Evolutionary conservation across 2,329 filamentous ascomycete genomes (phyloP), one percentile per base, ranked within the genome.

Genomic region (Parascedosporium putredinis): DNA sequence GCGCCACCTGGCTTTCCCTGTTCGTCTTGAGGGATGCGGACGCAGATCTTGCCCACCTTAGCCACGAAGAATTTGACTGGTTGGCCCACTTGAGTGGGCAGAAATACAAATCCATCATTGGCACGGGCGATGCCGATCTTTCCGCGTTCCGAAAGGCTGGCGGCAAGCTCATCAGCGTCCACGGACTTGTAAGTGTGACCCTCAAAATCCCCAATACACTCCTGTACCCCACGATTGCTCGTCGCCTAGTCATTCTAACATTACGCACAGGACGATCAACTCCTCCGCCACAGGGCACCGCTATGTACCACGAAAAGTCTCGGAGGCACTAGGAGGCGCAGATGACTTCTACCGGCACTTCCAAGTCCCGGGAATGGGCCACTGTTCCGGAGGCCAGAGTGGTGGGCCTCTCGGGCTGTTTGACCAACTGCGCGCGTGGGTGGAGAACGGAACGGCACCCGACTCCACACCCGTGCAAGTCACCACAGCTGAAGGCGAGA

Each of bases 341-440:
- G 69, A 67, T 2, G 68, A 72, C 14, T 74, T 75, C 57, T 79
- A 75, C 59, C 58, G 66, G 2, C 64, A 74, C 54, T 78, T 78
- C 57, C 58, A 65, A 3, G 67, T 76, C 5, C 73, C 74, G 1
- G 75, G 74, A 1, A 69, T 77, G 62, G 63, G 59, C 3, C 75
- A 79, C 55, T 79, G 76, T 50, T 52, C 51, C 23, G 52, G 54
- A 24, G 57, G 62, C 9, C 51, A 56, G 2, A 54, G 57, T 8
- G 56, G 60, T 24, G 64, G 63, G 23, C 67, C 66, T 3, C 67
- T 61, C 60, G 58, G 61, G 45, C 59, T 61, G 5, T 53, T 69
- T 34, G 47, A 64, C 20, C 61, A 62, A 9, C 57, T 70, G 55
- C 55, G 67, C 56, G 53, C 50, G 9, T 69, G 66, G 66, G 64